phyloP scores from a whole-genome alignment of 305 asterid genomes.

The Andrographis paniculata region DNA sequence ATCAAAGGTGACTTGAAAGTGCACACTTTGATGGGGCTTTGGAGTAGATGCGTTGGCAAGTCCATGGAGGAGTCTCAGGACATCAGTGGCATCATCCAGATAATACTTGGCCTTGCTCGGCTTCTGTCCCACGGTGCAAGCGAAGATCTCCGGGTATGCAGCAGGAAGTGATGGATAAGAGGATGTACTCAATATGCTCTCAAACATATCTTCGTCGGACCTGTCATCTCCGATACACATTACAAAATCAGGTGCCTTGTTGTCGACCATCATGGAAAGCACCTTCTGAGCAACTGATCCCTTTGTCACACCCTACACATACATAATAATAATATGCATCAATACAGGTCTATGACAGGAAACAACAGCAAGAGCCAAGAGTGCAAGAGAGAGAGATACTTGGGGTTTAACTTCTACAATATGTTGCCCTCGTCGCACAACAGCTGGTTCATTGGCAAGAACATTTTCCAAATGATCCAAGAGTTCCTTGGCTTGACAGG shows the following conservation, averaged over 20 bases:
- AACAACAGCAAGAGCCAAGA: background rate
- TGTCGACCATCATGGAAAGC: slow-evolving; percentile 31
- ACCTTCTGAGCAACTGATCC: slow-evolving; percentile 51
- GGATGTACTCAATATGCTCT: slow-evolving; percentile 31
- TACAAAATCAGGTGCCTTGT: slow-evolving; percentile 41
- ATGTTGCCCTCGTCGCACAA: slow-evolving; percentile 32
- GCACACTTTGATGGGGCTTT: slow-evolving; percentile 27
- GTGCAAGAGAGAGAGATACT: slow-evolving; percentile 18
- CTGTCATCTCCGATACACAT: slow-evolving; percentile 58
- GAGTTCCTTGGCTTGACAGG: slow-evolving; percentile 42
- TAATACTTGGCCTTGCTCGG: slow-evolving; percentile 61
- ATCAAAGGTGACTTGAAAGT: slow-evolving; percentile 32
- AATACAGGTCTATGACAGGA: background rate
- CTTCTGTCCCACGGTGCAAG: slow-evolving; percentile 56
- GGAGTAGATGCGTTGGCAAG: slow-evolving; percentile 37
- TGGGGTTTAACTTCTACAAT: slow-evolving; percentile 46
- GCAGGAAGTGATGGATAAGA: slow-evolving; percentile 24
- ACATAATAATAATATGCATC: slow-evolving; percentile 10
- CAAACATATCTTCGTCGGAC: slow-evolving; percentile 62
- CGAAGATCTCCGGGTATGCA: slow-evolving; percentile 36
- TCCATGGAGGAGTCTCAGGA: slow-evolving; percentile 33
- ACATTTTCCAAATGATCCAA: slow-evolving; percentile 35
- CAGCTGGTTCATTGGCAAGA: slow-evolving; percentile 32
- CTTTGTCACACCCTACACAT: slow-evolving; percentile 56
- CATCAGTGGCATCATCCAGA: slow-evolving; percentile 55